Percentiles rank a stretch among this genome's conserved stretches.
Conservation (phyloP, 2,329 filamentous ascomycete species). For the Alternaria arbusti region DNA sequence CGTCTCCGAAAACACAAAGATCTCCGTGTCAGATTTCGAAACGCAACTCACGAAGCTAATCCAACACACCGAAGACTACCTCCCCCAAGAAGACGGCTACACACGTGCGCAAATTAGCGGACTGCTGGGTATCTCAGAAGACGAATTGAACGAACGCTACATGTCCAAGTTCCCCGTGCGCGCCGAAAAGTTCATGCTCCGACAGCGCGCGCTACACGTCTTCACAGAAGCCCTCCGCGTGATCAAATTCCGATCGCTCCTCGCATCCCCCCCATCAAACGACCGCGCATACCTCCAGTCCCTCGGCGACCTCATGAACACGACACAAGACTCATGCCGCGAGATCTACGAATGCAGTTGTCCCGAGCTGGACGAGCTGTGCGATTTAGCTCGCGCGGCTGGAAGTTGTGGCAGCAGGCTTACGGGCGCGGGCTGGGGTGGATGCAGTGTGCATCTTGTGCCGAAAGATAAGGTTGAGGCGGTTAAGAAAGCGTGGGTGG, state of each 20-base stretch:
- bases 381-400: slow-evolving; percentile 75
- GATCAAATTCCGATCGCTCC: slow-evolving; percentile 78
- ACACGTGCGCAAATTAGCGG: slow-evolving; percentile 83
- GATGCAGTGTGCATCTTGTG: slow-evolving; percentile 92
- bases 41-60: slow-evolving; percentile 77
- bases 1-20: slow-evolving; percentile 57
- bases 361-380: slow-evolving; percentile 89
- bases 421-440: slow-evolving; percentile 96
- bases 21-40: slow-evolving; percentile 52
- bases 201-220: slow-evolving; percentile 87
- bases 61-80: slow-evolving; percentile 70
- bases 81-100: slow-evolving; percentile 83
- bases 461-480: slow-evolving; percentile 79
- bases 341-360: slow-evolving; percentile 91
- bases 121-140: slow-evolving; percentile 71
- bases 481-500: slow-evolving; percentile 78
- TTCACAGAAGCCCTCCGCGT: slow-evolving; percentile 89
- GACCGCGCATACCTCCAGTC: slow-evolving; percentile 71
- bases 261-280: slow-evolving; percentile 56
- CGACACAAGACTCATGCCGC: slow-evolving; percentile 85
- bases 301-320: slow-evolving; percentile 85
- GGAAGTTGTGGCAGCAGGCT: slow-evolving; percentile 85
- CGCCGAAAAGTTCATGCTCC: slow-evolving; percentile 84
- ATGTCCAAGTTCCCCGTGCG: slow-evolving; percentile 89
- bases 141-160: slow-evolving; percentile 77